Base-by-base conservation (phyloP, 495 filamentous ascomycete species). In the Filosporella fistucella region DNA sequence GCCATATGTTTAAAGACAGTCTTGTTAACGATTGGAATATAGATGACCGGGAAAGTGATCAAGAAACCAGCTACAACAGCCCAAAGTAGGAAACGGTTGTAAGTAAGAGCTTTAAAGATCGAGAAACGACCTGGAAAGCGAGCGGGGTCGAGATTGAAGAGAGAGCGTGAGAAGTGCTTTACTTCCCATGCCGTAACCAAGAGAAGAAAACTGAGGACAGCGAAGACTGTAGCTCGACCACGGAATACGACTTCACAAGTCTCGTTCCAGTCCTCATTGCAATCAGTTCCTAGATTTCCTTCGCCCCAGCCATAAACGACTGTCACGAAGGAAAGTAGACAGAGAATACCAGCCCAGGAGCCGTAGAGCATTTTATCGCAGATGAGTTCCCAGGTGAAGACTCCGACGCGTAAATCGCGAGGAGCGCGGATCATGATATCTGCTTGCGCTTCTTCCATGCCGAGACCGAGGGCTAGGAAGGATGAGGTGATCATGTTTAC, bases 401-500 rank as follows among this genome's bases (percentile, higher is more conserved):
- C 76, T 44, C 85, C 84, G 16, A 46, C 30, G 22, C 33, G 42
- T 9, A 45, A 20, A 24, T 32, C 68, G 53, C 83, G 81, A 2
- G 85, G 85, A 5, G 35, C 17, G 10, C 35, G 35, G 5, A 21
- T 38, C 77, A 88, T 79, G 49, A 88, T 78, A 61, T 86, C 81
- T 2, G 81, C 68, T 1, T 77, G 76, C 1, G 83, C 81, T 17
- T 68, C 61, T 62, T 88, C 85, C 68, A 87, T 81, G 22, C 85
- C 85, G 12, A 89, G 67, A 18, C 85, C 85, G 74, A 88, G 85
- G 51, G 85, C 85, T 10, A 83, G 84, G 29, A 87, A 69, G 42
- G 78, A 79, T 20, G 81, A 85, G 2, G 84, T 88, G 36, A 85
- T 72, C 81, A 88, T 88, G 64, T 86, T 87, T 45, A 88, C 79